phyloP scores from a whole-genome alignment of 2,329 filamentous ascomycete genomes.

The Diplodia seriata region DNA sequence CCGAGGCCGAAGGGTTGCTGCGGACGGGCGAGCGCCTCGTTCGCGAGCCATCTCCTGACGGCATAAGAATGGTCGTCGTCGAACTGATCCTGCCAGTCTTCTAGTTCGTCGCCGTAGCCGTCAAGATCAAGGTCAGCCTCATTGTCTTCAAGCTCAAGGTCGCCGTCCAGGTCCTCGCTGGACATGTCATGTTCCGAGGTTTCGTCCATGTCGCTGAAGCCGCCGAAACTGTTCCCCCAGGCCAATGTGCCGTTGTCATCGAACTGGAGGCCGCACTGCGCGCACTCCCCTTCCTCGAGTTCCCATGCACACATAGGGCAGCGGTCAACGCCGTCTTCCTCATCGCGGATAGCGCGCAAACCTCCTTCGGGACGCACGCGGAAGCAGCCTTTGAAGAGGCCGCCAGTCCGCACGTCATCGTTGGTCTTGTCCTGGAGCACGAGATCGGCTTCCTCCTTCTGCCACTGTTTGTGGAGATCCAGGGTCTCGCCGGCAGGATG shows the following conservation, averaged over 20 bases:
- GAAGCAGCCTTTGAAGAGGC: slow-evolving; percentile 70
- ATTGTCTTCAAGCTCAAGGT: slow-evolving; percentile 51
- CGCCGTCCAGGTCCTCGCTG: slow-evolving; percentile 40
- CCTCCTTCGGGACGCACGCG: slow-evolving; percentile 39
- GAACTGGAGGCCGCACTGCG: slow-evolving; percentile 60
- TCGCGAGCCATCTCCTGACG: slow-evolving; percentile 34
- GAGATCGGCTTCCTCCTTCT: slow-evolving; percentile 64
- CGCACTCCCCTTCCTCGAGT: slow-evolving; percentile 66
- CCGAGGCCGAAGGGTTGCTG: slow-evolving; percentile 39
- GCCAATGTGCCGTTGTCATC: slow-evolving; percentile 54
- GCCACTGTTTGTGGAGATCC: slow-evolving; percentile 65
- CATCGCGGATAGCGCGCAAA: slow-evolving; percentile 21
- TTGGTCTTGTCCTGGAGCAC: slow-evolving; percentile 67
- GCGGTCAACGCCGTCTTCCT: slow-evolving; percentile 66
- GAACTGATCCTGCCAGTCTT: slow-evolving; percentile 43
- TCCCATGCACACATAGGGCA: slow-evolving; percentile 70
- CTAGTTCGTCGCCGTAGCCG: slow-evolving; percentile 42
- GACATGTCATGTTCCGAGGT: slow-evolving; percentile 43
- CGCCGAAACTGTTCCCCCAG: slow-evolving; percentile 41
- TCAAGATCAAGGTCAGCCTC: slow-evolving; percentile 37
- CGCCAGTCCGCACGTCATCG: slow-evolving; percentile 56
- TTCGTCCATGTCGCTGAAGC: slow-evolving; percentile 56
- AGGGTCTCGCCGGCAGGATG: slow-evolving; percentile 68
- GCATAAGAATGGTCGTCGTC: slow-evolving; percentile 38
- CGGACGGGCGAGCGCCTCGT: slow-evolving; percentile 46